Evolutionary conservation across 2,329 filamentous ascomycete genomes (phyloP).

Genomic region (Pseudopyrenochaeta lycopersici): DNA sequence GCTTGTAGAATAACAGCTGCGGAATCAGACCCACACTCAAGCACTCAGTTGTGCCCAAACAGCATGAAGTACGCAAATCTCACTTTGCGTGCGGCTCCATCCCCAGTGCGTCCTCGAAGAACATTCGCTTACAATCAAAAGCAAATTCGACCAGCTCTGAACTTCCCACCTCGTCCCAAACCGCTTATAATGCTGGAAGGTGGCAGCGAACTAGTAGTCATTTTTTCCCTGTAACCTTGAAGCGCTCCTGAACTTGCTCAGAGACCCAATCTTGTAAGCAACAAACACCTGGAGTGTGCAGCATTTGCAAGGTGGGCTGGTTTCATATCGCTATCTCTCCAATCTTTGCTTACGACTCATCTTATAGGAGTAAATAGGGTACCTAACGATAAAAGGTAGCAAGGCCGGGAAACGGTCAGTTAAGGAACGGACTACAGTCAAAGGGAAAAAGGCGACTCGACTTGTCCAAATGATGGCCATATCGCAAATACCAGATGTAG

Average conservation of each 20-base stretch:
- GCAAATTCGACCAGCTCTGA: constrained; percentile 34
- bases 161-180: constrained; percentile 31
- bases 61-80: neutral
- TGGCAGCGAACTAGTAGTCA: too few species aligned
- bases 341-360: neutral
- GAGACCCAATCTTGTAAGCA: constrained; percentile 11
- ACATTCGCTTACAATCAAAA: constrained; percentile 22
- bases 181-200: constrained; percentile 27
- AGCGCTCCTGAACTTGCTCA: constrained; percentile 14
- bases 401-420: too few species aligned
- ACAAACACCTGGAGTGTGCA: constrained; percentile 16
- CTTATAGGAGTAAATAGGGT: neutral
- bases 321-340: neutral
- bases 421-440: too few species aligned
- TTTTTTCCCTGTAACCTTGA: constrained; percentile 31
- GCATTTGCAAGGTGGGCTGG: constrained; percentile 14
- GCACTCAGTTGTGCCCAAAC: neutral
- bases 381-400: neutral
- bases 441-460: too few species aligned
- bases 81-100: constrained; percentile 6
- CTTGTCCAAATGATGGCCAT: too few species aligned
- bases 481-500: too few species aligned
- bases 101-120: constrained; percentile 11
- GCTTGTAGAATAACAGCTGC: too few species aligned
- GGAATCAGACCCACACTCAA: too few species aligned